Conservation (phyloP, 345 rosid species). For the Conringia planisiliqua region DNA sequence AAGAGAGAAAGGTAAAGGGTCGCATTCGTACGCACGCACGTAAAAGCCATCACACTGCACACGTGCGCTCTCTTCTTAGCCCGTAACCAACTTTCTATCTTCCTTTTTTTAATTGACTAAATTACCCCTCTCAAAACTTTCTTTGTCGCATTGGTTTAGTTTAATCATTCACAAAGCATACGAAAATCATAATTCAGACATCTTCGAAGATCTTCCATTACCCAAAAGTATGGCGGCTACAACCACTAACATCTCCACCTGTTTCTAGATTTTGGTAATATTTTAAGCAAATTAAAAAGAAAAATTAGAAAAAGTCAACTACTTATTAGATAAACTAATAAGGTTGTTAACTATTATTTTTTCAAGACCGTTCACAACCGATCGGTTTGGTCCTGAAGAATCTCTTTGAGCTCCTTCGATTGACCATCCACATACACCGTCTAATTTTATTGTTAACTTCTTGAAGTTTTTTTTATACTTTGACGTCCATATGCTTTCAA, state of each 20-base stretch:
- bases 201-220: conserved; percentile 10
- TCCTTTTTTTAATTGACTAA: background rate
- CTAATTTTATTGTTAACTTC: background rate
- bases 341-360: background rate
- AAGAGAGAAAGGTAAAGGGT: conserved; percentile 20
- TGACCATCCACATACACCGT: background rate
- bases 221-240: conserved; percentile 6
- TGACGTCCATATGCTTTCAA: too few species aligned
- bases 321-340: background rate
- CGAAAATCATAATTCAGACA: conserved; percentile 7
- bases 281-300: background rate
- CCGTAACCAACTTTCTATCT: background rate
- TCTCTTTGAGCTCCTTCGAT: background rate
- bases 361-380: background rate
- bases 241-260: background rate
- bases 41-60: background rate
- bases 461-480: too few species aligned
- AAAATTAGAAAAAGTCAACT: conserved; percentile 1
- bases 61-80: background rate
- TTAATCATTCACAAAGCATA: conserved; percentile 18
- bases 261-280: background rate
- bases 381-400: background rate
- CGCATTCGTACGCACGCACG: conserved; percentile 29
- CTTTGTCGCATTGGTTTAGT: conserved; percentile 1
- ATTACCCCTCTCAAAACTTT: background rate